A percentile compares a stretch with the other conserved stretches of the same genome.
phyloP scores from a whole-genome alignment of 1,139 yeast genomes.

The Hyphopichia buzzinii region DNA sequence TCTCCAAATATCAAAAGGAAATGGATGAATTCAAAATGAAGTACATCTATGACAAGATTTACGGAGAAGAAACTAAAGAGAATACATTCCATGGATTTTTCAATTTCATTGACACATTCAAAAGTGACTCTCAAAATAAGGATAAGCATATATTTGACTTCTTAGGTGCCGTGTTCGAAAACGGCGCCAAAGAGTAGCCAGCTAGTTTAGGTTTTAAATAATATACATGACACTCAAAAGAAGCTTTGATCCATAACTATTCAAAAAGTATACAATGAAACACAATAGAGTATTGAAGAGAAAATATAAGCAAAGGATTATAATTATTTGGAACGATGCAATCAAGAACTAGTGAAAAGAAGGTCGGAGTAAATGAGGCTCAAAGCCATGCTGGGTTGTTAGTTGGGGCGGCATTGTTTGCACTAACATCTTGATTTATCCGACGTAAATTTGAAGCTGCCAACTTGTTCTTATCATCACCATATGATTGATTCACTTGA shows the following conservation, averaged over 20 bases:
- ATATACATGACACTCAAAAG: too few species aligned
- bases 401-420: constrained; percentile 2
- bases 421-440: constrained; percentile 4
- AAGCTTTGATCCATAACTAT: too few species aligned
- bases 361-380: background rate
- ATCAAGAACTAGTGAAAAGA: background rate
- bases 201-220: too few species aligned
- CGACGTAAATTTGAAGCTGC: constrained; percentile 7
- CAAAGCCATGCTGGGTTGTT: constrained; percentile 12
- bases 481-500: constrained; percentile 2
- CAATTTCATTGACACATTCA: constrained; percentile 80
- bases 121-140: constrained; percentile 27
- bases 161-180: constrained; percentile 54
- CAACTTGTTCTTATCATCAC: constrained; percentile 1
- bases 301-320: background rate
- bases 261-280: too few species aligned
- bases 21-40: constrained; percentile 87
- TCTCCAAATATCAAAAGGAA: constrained; percentile 61
- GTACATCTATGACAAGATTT: constrained; percentile 87
- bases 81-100: constrained; percentile 87
- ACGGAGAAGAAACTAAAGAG: constrained; percentile 82
- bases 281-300: background rate
- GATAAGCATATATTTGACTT: constrained; percentile 66
- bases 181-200: constrained; percentile 25
- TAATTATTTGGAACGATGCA: too few species aligned